A percentile compares a stretch with the other conserved stretches of the same genome.
phyloP scores from a whole-genome alignment of 148 eudicot genomes.

The Suaeda aralocaspica region DNA sequence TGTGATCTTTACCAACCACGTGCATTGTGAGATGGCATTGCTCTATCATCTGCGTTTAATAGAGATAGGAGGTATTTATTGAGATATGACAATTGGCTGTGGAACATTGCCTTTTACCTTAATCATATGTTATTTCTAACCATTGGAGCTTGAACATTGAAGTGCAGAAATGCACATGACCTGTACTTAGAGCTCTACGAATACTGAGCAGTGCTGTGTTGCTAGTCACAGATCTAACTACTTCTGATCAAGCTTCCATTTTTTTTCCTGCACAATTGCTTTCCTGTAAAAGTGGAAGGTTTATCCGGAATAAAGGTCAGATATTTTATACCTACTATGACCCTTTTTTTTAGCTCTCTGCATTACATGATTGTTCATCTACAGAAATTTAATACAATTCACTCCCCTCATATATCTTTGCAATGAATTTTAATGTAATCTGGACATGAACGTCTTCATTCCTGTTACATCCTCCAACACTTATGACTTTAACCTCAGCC shows the following conservation, averaged over 20 bases:
- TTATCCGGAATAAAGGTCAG: neutral
- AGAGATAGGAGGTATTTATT: neutral
- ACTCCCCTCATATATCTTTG: slow-evolving; percentile 3
- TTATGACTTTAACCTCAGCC: neutral
- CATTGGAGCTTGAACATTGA: neutral
- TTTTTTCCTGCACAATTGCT: neutral
- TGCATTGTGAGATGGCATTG: neutral
- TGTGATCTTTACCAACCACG: neutral
- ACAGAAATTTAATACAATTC: slow-evolving; percentile 15
- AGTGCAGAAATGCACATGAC: neutral
- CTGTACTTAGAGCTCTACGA: neutral
- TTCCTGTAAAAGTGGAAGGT: neutral
- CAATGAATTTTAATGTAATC: neutral
- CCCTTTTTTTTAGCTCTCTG: neutral
- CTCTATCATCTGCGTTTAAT: neutral
- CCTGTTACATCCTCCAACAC: neutral
- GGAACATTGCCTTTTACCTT: neutral
- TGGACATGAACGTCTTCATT: neutral
- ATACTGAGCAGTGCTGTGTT: neutral
- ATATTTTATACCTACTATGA: neutral
- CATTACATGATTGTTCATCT: neutral
- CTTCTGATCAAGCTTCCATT: neutral
- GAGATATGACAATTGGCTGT: neutral
- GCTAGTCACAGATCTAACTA: neutral
- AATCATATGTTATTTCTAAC: neutral